Evolutionary conservation across 106 monocot species (phyloP), one percentile per base, ranked within the genome.

Genomic region (Hemerocallis citrina): DNA sequence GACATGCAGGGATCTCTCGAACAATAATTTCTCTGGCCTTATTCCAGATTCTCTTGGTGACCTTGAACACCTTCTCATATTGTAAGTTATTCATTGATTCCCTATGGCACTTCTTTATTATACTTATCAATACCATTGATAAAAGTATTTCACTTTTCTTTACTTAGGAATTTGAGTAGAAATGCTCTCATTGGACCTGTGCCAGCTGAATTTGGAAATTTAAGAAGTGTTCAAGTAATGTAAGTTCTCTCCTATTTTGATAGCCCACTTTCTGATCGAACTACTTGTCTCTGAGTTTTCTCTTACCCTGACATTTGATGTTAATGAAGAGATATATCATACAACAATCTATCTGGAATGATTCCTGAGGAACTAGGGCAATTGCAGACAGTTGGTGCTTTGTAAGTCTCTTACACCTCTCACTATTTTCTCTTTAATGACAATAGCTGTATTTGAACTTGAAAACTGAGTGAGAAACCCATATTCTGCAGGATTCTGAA

Each of bases 151-250:
- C 1, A 50, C 9, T 7, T 9, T 50, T 35, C n/a, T n/a, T n/a
- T 9, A 68, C 7, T 14, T 38, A 98, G 98, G 68, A 92, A 92
- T 64, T 61, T 98, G 64, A 98, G 98, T 63, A 75, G 68, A 62
- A 98, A 98, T 55, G 43, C 68, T 44, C 70, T 98, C 29, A 65
- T 19, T 68, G 88, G 85, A 36, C 37, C 39, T 43, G 34, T 92
- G 20, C 92, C 98, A 41, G 68, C 70, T 9, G 98, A 98, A 70
- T 92, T 98, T 63, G 88, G 91, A 8, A 92, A 92, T 65, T 81
- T 98, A 36, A 85, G 98, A 74, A 98, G 98, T 64, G 79, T 92
- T 57, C 88, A 92, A 88, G 64, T 88, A 65, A 77, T 98, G 98
- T 88, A 73, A 55, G 84, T 81, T 33, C 24, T 23, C 22, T 25